Conservation (phyloP, 2,329 filamentous ascomycete species). For the Phymatotrichopsis omnivora region DNA sequence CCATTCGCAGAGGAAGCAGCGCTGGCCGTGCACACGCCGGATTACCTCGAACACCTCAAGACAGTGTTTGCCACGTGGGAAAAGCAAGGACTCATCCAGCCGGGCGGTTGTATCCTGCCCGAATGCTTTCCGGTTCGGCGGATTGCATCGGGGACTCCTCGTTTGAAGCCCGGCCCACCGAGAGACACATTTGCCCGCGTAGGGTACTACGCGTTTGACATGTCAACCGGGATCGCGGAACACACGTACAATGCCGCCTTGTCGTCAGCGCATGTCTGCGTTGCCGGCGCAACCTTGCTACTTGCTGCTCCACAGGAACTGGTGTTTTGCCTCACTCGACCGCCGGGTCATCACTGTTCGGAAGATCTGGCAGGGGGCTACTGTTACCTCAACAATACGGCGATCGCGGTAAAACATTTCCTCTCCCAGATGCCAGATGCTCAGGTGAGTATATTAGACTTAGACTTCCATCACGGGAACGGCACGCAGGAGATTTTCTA, state of each 20-base stretch:
- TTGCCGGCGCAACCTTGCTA: slow-evolving; percentile 16
- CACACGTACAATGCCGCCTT: slow-evolving; percentile 26
- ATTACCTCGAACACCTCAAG: slow-evolving; percentile 25
- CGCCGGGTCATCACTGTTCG: slow-evolving; percentile 32
- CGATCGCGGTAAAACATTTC: slow-evolving; percentile 28
- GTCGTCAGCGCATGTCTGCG: slow-evolving; percentile 28
- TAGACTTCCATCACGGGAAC: slow-evolving; percentile 33
- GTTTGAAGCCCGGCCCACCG: slow-evolving; percentile 5
- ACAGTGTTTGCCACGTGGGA: slow-evolving; percentile 23
- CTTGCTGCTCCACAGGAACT: background rate
- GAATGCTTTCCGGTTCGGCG: slow-evolving; percentile 29
- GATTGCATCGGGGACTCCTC: background rate
- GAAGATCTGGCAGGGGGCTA: slow-evolving; percentile 30
- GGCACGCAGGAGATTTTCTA: slow-evolving; percentile 33
- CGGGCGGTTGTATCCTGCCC: slow-evolving; percentile 26
- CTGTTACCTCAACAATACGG: slow-evolving; percentile 32
- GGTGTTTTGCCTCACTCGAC: slow-evolving; percentile 29
- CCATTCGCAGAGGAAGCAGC: background rate
- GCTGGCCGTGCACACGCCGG: slow-evolving; percentile 22
- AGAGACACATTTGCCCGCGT: slow-evolving; percentile 25
- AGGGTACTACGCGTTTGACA: slow-evolving; percentile 31
- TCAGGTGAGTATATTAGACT: slow-evolving; percentile 29
- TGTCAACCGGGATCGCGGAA: slow-evolving; percentile 27
- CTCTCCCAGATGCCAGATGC: slow-evolving; percentile 7
- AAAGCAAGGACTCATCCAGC: slow-evolving; percentile 18